A percentile compares a stretch with the other conserved stretches of the same genome.
Conservation (phyloP, 768 basidiomycete genomes). For the Kwoniella sp. region DNA sequence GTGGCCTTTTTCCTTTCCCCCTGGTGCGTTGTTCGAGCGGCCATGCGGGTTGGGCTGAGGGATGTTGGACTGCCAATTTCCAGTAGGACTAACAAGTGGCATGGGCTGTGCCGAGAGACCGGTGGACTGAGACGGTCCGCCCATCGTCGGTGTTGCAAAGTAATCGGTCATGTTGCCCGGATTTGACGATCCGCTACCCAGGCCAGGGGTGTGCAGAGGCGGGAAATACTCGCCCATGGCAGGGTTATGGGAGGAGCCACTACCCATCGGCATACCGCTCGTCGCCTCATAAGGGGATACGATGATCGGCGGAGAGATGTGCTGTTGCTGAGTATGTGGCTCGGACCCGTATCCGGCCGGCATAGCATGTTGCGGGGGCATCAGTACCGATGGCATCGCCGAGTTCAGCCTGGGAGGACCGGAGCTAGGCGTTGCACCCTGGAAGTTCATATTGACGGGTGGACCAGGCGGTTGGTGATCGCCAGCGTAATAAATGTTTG, state of each 20-base stretch:
- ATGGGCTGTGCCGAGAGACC: not conserved
- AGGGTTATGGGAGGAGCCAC: slow-evolving; percentile 11
- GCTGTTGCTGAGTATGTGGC: slow-evolving; percentile 6
- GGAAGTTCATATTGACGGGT: slow-evolving; percentile 7
- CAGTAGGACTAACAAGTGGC: not conserved
- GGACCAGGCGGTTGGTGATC: slow-evolving; percentile 9
- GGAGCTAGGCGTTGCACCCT: too few relatives aligned
- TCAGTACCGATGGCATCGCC: slow-evolving; percentile 2
- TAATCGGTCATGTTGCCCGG: slow-evolving; percentile 7
- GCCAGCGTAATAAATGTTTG: slow-evolving; percentile 21
- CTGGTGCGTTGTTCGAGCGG: not conserved
- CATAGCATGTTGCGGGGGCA: slow-evolving; percentile 6
- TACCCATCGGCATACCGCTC: slow-evolving; percentile 5
- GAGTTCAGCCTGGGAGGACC: not conserved
- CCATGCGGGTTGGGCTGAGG: slow-evolving; percentile 2
- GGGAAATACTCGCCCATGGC: slow-evolving; percentile 14
- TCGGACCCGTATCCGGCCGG: slow-evolving; percentile 2
- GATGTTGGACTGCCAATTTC: slow-evolving; percentile 12
- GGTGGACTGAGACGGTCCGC: not conserved
- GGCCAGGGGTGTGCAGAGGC: not conserved
- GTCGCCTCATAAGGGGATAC: slow-evolving; percentile 3
- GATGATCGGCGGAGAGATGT: slow-evolving; percentile 1
- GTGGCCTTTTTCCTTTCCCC: not conserved
- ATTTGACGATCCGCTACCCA: slow-evolving; percentile 2
- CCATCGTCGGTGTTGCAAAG: not conserved